Conservation (phyloP, 2,329 filamentous ascomycete genomes). For the Venturia oleaginea region DNA sequence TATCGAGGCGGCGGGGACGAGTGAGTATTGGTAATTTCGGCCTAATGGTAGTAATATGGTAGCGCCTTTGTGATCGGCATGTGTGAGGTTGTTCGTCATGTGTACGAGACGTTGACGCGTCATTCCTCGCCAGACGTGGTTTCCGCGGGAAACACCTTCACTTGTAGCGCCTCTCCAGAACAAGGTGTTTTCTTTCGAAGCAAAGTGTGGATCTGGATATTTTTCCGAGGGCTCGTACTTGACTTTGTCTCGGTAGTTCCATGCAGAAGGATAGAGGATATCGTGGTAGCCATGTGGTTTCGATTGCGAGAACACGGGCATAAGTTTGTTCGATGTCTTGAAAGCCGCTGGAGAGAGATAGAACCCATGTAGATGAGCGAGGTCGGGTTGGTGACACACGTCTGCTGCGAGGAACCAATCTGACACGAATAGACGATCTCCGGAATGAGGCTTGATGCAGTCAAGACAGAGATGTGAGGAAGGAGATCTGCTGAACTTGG, state of each 20-base stretch:
- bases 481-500: conserved; percentile 48
- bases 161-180: conserved; percentile 68
- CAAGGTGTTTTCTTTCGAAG: conserved; percentile 53
- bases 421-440: conserved; percentile 51
- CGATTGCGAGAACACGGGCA: conserved; percentile 68
- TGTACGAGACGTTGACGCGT: conserved; percentile 64
- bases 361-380: conserved; percentile 65
- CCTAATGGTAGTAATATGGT: conserved; percentile 1
- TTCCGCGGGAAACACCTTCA: conserved; percentile 41
- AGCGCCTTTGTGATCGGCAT: conserved; percentile 17
- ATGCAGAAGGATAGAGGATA: conserved; percentile 60
- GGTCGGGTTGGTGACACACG: conserved; percentile 68
- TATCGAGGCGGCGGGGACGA: conserved; percentile 39
- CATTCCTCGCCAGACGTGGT: conserved; percentile 56
- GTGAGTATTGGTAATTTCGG: conserved; percentile 20
- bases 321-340: conserved; percentile 53
- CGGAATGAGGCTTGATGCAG: conserved; percentile 56
- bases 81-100: conserved; percentile 33
- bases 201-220: conserved; percentile 46
- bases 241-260: conserved; percentile 53
- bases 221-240: conserved; percentile 43
- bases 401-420: conserved; percentile 58
- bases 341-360: conserved; percentile 56
- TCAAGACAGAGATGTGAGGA: conserved; percentile 53
- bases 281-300: conserved; percentile 67